Conservation (phyloP, 225 moss, liverwort and hornwort species). For the Physcomitrellopsis africana region DNA sequence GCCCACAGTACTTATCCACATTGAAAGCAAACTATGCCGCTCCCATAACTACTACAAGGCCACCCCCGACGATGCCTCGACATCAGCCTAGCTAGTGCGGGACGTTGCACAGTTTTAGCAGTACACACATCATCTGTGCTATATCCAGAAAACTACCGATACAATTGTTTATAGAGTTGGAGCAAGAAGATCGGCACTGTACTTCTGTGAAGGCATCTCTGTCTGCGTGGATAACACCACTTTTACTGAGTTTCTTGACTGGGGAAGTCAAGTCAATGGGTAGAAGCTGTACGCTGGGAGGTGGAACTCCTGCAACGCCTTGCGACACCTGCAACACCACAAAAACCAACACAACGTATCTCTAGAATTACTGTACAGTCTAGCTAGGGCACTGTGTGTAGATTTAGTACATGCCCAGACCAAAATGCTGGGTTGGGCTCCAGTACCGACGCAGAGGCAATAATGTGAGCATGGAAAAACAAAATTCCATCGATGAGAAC, state of each 20-base stretch:
- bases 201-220: slow-evolving; percentile 26
- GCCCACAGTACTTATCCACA: too few species aligned
- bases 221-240: neutral
- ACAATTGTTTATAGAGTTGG: neutral
- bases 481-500: too few species aligned
- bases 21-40: too few species aligned
- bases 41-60: neutral
- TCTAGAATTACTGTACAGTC: neutral
- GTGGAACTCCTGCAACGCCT: neutral
- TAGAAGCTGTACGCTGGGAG: neutral
- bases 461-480: too few species aligned
- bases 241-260: neutral
- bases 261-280: neutral
- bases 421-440: neutral
- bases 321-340: slow-evolving; percentile 30
- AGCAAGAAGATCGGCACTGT: slow-evolving; percentile 6
- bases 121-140: neutral
- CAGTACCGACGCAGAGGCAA: neutral
- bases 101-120: neutral
- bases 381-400: neutral
- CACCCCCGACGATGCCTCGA: too few species aligned
- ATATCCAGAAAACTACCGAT: neutral
- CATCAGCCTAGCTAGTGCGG: neutral
- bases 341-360: neutral
- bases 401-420: neutral